phyloP scores from a whole-genome alignment of 2,329 filamentous ascomycete genomes.

The Colletotrichum sp. region DNA sequence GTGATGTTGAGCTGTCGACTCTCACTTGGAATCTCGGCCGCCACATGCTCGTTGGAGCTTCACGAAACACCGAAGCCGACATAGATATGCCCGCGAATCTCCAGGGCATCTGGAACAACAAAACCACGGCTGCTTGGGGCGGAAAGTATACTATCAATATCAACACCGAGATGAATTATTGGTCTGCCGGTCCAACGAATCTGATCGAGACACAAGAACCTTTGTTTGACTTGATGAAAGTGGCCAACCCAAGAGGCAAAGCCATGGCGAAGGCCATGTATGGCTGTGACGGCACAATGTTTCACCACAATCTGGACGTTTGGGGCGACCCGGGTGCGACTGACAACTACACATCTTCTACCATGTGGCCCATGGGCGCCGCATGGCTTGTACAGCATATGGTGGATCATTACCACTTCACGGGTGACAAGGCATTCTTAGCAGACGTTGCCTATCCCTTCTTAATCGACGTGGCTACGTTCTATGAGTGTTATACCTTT shows the following conservation, averaged over 20 bases:
- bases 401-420: constrained; percentile 43
- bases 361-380: constrained; percentile 42
- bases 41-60: constrained; percentile 32
- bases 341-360: constrained; percentile 29
- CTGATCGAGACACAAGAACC: constrained; percentile 43
- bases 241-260: constrained; percentile 33
- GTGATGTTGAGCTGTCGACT: constrained; percentile 30
- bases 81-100: constrained; percentile 34
- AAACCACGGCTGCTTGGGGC: constrained; percentile 38
- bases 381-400: constrained; percentile 44
- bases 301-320: constrained; percentile 44
- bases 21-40: constrained; percentile 37
- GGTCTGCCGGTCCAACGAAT: constrained; percentile 35
- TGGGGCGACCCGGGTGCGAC: constrained; percentile 42
- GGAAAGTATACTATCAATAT: constrained; percentile 49
- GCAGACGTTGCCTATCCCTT: constrained; percentile 29
- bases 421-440: constrained; percentile 28
- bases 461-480: constrained; percentile 37
- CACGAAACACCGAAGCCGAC: constrained; percentile 23
- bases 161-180: constrained; percentile 48
- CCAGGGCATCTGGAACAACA: constrained; percentile 40
- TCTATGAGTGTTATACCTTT: constrained; percentile 43
- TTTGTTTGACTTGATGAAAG: constrained; percentile 40
- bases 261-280: constrained; percentile 40
- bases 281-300: constrained; percentile 39